phyloP scores from a whole-genome alignment of 208 protist species.

The Novymonas esmeraldas region DNA sequence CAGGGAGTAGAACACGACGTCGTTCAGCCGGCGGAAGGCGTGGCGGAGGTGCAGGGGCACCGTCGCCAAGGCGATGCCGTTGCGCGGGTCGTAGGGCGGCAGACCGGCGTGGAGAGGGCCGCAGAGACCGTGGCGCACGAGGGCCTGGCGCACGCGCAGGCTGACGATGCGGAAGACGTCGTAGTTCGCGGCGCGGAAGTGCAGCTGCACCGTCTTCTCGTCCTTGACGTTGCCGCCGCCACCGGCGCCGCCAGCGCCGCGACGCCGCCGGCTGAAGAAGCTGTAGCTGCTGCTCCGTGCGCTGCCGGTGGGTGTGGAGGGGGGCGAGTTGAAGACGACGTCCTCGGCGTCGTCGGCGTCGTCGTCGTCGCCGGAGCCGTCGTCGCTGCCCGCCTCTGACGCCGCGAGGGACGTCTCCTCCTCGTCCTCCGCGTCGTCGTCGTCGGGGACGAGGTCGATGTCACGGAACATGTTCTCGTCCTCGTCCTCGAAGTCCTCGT shows the following conservation, averaged over 20 bases:
- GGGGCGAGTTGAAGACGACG: constrained; percentile 32
- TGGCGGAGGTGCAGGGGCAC: constrained; percentile 62
- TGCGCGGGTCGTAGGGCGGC: constrained; percentile 63
- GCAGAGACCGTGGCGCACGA: constrained; percentile 45
- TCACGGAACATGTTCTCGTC: constrained; percentile 51
- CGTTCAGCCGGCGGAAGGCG: constrained; percentile 42
- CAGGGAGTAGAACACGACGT: constrained; percentile 56
- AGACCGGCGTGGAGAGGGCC: constrained; percentile 49
- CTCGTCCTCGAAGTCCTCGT: constrained; percentile 44
- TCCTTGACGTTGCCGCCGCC: constrained; percentile 9
- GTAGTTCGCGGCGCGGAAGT: constrained; percentile 45
- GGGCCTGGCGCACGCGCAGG: constrained; percentile 40
- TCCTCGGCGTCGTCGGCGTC: constrained; percentile 23
- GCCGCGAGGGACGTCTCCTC: constrained; percentile 25
- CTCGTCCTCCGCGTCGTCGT: constrained; percentile 35
- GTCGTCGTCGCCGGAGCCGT: constrained; percentile 19
- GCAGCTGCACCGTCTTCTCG: constrained; percentile 26
- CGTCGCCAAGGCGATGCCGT: constrained; percentile 53
- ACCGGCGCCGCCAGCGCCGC: neutral
- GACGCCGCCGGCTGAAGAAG: constrained; percentile 23
- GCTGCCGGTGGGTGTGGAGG: constrained; percentile 21
- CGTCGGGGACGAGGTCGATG: constrained; percentile 39
- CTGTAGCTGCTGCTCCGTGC: constrained; percentile 21
- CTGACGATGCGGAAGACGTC: constrained; percentile 46
- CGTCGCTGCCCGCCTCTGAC: constrained; percentile 15